A percentile compares a stretch with the other conserved stretches of the same genome.
Evolutionary conservation across 108 stramenopile genomes (phyloP).

Genomic region (Epithemia pelagica): DNA sequence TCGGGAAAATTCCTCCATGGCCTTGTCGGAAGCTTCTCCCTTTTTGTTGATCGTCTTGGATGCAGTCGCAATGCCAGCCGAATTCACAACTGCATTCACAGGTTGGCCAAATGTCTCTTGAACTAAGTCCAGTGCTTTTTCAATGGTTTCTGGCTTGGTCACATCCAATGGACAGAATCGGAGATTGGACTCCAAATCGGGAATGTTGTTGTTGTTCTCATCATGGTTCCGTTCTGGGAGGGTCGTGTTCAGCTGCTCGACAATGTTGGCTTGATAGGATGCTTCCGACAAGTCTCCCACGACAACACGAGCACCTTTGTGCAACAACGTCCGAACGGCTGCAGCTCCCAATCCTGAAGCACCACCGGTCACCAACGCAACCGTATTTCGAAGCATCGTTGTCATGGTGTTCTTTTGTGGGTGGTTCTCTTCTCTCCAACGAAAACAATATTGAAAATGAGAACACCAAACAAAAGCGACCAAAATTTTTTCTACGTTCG

Average conservation of each 20-base stretch:
- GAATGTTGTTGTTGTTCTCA: not conserved
- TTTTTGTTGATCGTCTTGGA: slow-evolving; percentile 55
- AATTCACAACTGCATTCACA: slow-evolving; percentile 85
- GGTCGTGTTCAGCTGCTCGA: not conserved
- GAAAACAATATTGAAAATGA: no score
- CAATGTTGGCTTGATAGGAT: not conserved
- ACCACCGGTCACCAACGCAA: slow-evolving; percentile 79
- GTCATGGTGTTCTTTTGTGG: slow-evolving; percentile 1
- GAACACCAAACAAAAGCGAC: no score
- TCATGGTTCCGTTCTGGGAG: not conserved
- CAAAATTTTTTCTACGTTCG: no score
- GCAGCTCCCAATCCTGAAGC: slow-evolving; percentile 90
- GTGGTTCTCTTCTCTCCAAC: no score
- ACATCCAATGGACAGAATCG: slow-evolving; percentile 64
- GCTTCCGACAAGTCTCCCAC: slow-evolving; percentile 65
- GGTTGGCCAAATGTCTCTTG: slow-evolving; percentile 61
- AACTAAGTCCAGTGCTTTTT: slow-evolving; percentile 43
- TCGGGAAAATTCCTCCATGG: slow-evolving; percentile 46
- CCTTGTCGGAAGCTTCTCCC: slow-evolving; percentile 26
- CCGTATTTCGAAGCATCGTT: slow-evolving; percentile 18
- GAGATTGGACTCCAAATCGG: slow-evolving; percentile 15
- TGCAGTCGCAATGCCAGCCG: slow-evolving; percentile 89
- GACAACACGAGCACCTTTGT: slow-evolving; percentile 68
- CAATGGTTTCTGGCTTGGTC: slow-evolving; percentile 45
- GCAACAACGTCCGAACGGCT: slow-evolving; percentile 66